Evolutionary conservation across 345 rosid genomes (phyloP).

Genomic region (Brassica juncea): DNA sequence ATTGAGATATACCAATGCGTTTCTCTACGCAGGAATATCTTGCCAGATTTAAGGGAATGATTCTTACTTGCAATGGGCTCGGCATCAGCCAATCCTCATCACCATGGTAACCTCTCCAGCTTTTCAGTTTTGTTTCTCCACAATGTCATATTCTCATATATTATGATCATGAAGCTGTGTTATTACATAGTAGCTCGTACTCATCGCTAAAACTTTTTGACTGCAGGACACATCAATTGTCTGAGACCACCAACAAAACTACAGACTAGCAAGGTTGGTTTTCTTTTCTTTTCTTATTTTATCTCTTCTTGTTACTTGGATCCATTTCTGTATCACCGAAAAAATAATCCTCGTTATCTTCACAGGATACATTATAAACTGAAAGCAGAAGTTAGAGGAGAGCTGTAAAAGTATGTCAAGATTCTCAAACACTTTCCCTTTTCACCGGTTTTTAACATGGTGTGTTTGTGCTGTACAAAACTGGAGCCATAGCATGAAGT

Average conservation of each 20-base stretch:
- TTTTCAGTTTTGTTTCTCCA: constrained; percentile 13
- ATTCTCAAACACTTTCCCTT: not conserved
- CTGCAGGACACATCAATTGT: constrained; percentile 56
- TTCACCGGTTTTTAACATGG: not conserved
- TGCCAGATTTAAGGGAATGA: constrained; percentile 88
- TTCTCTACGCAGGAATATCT: constrained; percentile 66
- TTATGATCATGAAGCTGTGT: constrained; percentile 9
- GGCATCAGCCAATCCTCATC: constrained; percentile 65
- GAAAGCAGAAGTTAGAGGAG: constrained; percentile 31
- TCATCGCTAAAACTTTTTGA: constrained; percentile 7
- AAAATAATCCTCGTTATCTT: not conserved
- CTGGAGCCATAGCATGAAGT: constrained; percentile 19
- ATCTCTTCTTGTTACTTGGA: not conserved
- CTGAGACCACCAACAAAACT: constrained; percentile 43
- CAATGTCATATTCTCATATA: constrained; percentile 6
- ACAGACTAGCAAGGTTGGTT: constrained; percentile 48
- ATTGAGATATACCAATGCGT: constrained; percentile 1
- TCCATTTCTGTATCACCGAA: not conserved
- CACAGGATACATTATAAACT: constrained; percentile 36
- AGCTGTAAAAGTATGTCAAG: constrained; percentile 25
- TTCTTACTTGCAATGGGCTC: constrained; percentile 89
- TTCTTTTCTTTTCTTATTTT: not conserved
- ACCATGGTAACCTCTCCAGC: constrained; percentile 42
- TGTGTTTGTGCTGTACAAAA: constrained; percentile 30
- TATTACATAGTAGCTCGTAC: constrained; percentile 7